Conservation (phyloP, 352 stramenopile species). For the Phytophthora pistaciae region DNA sequence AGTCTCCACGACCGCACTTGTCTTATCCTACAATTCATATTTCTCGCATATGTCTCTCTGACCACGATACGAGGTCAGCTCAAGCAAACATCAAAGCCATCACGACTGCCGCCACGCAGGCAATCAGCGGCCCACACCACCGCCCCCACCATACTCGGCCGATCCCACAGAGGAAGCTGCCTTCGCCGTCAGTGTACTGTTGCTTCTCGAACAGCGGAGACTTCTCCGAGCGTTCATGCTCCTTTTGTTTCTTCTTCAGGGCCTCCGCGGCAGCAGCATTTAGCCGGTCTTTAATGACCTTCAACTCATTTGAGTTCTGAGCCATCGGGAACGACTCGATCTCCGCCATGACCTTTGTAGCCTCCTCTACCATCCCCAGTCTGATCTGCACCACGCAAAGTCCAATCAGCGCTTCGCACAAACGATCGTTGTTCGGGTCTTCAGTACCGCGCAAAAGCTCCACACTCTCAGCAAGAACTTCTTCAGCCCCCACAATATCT, state of each 20-base stretch:
- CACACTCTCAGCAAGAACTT: slow-evolving; percentile 46
- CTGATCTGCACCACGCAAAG: slow-evolving; percentile 70
- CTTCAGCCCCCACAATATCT: slow-evolving; percentile 36
- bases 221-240: slow-evolving; percentile 12
- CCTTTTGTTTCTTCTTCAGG: slow-evolving; percentile 11
- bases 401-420: slow-evolving; percentile 60
- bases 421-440: slow-evolving; percentile 28
- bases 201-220: slow-evolving; percentile 17
- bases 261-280: slow-evolving; percentile 17
- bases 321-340: slow-evolving; percentile 49
- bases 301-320: slow-evolving; percentile 44
- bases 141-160: slow-evolving; percentile 24
- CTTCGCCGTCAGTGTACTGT: background rate
- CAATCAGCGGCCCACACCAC: slow-evolving; percentile 33
- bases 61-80: background rate
- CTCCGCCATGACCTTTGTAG: slow-evolving; percentile 46
- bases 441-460: slow-evolving; percentile 22
- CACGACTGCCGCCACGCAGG: slow-evolving; percentile 19
- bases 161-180: slow-evolving; percentile 17
- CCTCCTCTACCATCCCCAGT: slow-evolving; percentile 40
- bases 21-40: slow-evolving; percentile 40
- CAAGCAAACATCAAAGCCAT: slow-evolving; percentile 28
- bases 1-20: slow-evolving; percentile 2
- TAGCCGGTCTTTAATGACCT: slow-evolving; percentile 53
- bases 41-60: slow-evolving; percentile 1